phyloP scores from a whole-genome alignment of 805 yeast species.

The Yueomyces sp. region DNA sequence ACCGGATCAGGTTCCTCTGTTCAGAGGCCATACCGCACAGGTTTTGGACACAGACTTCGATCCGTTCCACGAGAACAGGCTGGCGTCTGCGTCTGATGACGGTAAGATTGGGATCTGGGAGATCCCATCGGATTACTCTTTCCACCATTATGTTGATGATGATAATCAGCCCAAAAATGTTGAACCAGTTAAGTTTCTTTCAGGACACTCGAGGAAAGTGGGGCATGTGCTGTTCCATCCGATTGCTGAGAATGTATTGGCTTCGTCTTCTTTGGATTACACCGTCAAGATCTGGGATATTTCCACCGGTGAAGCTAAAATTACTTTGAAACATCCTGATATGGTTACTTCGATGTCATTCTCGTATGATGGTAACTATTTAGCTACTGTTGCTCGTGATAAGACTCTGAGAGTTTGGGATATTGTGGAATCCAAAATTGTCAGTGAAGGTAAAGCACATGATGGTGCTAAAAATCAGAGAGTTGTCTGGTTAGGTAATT shows the following conservation, averaged over 20 bases:
- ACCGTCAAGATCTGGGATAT: constrained; percentile 87
- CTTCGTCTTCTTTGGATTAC: constrained; percentile 83
- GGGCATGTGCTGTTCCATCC: constrained; percentile 91
- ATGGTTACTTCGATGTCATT: constrained; percentile 87
- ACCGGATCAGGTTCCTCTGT: constrained; percentile 85
- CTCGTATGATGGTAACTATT: constrained; percentile 74
- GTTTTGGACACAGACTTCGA: constrained; percentile 93
- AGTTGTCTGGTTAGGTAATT: constrained; percentile 80
- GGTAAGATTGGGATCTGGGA: constrained; percentile 76
- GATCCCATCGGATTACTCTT: constrained; percentile 71
- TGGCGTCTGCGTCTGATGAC: constrained; percentile 75
- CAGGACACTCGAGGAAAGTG: constrained; percentile 88
- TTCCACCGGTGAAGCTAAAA: constrained; percentile 53
- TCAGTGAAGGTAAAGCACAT: constrained; percentile 82
- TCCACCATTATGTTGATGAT: constrained; percentile 39
- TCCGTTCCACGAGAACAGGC: constrained; percentile 67
- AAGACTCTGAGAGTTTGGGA: constrained; percentile 89
- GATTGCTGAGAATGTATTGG: constrained; percentile 70
- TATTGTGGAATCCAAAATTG: constrained; percentile 54
- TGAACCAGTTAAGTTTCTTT: constrained; percentile 51
- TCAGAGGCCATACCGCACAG: constrained; percentile 91
- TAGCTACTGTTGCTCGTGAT: constrained; percentile 88
- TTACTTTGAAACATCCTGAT: constrained; percentile 76
- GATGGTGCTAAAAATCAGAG: constrained; percentile 86
- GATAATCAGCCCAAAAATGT: constrained; percentile 42